These are phyloP conservation scores for Lepidopterella palustris DNA, from an alignment of 495 filamentous ascomycete genomes.

Conservation along the genomic window DNA sequence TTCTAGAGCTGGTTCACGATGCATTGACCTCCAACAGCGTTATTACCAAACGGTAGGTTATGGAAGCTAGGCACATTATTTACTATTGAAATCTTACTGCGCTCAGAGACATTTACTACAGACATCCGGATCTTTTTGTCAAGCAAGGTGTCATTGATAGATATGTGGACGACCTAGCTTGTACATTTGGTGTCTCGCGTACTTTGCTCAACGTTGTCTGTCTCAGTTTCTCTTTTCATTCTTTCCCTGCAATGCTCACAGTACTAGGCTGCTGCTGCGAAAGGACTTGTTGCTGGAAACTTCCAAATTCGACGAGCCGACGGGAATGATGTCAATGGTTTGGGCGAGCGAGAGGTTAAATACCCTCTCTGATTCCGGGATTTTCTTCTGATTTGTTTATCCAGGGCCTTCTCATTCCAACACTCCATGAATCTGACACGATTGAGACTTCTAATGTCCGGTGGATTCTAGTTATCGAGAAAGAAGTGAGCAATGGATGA, in stretches of 20 bases:
- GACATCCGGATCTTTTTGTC: constrained; percentile 70
- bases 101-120: constrained; percentile 83
- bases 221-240: neutral
- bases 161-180: constrained; percentile 78
- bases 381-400: neutral
- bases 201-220: constrained; percentile 59
- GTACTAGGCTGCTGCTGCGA: constrained; percentile 59
- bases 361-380: neutral
- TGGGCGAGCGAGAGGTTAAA: constrained; percentile 20
- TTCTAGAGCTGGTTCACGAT: constrained; percentile 65
- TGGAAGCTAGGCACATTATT: neutral
- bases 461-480: constrained; percentile 86
- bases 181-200: constrained; percentile 61
- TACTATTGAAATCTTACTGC: neutral
- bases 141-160: constrained; percentile 68
- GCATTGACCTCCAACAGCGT: constrained; percentile 54
- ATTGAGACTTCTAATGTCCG: constrained; percentile 49
- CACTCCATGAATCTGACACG: constrained; percentile 44
- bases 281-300: constrained; percentile 59
- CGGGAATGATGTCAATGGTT: constrained; percentile 27
- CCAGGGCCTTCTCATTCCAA: constrained; percentile 65
- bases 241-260: neutral
- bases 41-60: constrained; percentile 68
- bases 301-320: constrained; percentile 39
- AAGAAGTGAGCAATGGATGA: constrained; percentile 69